Evolutionary conservation across 2,329 filamentous ascomycete species (phyloP), one percentile per base, ranked within the genome.

Genomic region (Aspergillus latus): DNA sequence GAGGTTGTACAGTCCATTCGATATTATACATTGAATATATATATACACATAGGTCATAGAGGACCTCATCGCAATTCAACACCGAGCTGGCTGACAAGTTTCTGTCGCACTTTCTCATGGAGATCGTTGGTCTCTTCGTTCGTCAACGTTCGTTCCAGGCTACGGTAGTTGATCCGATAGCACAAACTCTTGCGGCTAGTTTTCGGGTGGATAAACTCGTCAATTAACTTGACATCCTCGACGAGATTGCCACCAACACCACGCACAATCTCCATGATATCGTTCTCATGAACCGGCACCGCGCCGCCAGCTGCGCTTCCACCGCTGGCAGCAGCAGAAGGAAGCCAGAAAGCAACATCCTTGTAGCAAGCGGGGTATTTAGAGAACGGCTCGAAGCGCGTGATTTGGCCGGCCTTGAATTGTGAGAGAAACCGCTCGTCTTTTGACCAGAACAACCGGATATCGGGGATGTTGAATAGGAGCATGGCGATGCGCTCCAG

Each of bases 401-500:
- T 78, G 58, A 85, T 80, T 21, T 77, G 70, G 32, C 79, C 74
- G 40, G 74, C 70, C 36, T 74, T 72, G 74, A 99, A 99, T 74
- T 99, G 94, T 9, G 78, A 80, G n/a, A 96, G 76, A 76, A 99
- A 99, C 7, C 94, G 85, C 65, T 82, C 70, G 72, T 99, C 94
- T 53, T 81, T 79, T 34, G 90, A 95, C 94, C 94, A 99, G 78
- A 99, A 97, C 4, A 97, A 85, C 10, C 94, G 88, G 64, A 99
- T 99, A 70, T 99, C 94, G 0, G 92, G 91, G 57, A 99, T 96
- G 57, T 90, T 88, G 79, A 97, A 99, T 21, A 99, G 84, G 36
- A 99, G 84, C 94, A 99, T 99, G 59, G 94, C 93, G 61, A 99
- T 93, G 59, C 94, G 86, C 74, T 99, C 94, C 29, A 99, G 83